Evolutionary conservation across 2,329 filamentous ascomycete genomes (phyloP), one percentile per base, ranked within the genome.

Genomic region (Ascochyta rabiei): DNA sequence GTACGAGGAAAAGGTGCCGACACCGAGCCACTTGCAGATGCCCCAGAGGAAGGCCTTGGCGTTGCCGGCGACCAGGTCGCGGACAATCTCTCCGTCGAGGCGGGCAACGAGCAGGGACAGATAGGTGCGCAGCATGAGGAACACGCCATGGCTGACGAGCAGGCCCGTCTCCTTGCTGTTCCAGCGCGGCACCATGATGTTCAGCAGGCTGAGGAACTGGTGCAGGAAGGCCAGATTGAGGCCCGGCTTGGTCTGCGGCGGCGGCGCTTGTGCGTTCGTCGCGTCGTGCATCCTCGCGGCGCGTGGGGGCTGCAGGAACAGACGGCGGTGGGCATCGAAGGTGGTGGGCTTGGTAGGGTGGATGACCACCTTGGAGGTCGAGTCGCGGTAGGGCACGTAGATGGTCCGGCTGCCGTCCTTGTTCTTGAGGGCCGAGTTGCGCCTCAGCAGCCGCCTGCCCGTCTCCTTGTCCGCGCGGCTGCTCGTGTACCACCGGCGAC

Each of bases 171-270:
- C 95, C 74, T 99, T 99, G 75, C 92, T 96, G 15, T 89, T 89
- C 89, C 93, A 96, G 60, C 93, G 82, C 6, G 95, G 95, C 59
- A 99, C 90, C 91, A 98, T 96, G 71, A 99, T 98, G 77, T 92
- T 97, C 79, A 98, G 86, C 49, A 99, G 79, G 70, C 93, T 97
- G 46, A 98, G 82, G 67, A 99, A 98, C 76, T 99, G 95, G 74
- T 99, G 95, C 48, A 99, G 76, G 69, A 99, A 99, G 10, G 95
- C 95, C 54, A 99, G 82, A 71, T 99, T 99, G 34, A 99, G 79
- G 0, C 95, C 95, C 0, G 95, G 92, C 74, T 96, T 98, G 3
- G 93, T 93, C 73, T 96, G 90, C 9, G 90, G 85, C 2, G 93
- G 90, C 15, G 95, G 95, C 6, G 96, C 91, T 38, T 85, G 83